These are phyloP conservation scores for Puccinia sorghi DNA, from an alignment of 1,284 basidiomycete species.

Conservation along the genomic window DNA sequence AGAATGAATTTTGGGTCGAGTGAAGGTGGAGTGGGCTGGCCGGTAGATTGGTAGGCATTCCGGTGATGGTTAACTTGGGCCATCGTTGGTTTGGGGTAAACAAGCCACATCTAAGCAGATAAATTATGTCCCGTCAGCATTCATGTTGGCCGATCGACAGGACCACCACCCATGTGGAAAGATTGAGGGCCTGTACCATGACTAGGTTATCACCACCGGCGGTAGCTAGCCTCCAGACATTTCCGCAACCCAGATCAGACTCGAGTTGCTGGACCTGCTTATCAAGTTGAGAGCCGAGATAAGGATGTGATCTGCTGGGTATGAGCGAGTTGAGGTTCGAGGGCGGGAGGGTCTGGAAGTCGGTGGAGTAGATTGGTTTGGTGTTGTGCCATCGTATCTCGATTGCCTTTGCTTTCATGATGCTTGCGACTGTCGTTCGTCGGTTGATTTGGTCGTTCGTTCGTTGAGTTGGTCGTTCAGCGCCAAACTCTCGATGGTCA, in stretches of 20 bases:
- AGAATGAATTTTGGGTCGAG: slow-evolving; percentile 23
- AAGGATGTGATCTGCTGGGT: slow-evolving; percentile 53
- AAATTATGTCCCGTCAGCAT: slow-evolving; percentile 10
- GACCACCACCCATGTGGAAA: background rate
- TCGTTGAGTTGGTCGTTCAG: background rate
- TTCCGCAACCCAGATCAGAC: slow-evolving; percentile 58
- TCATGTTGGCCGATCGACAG: background rate
- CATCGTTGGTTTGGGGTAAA: slow-evolving; percentile 81
- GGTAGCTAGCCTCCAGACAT: slow-evolving; percentile 82
- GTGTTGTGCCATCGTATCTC: slow-evolving; percentile 91
- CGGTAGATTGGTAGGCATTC: slow-evolving; percentile 17
- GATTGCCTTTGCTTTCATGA: slow-evolving; percentile 77
- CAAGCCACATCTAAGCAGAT: slow-evolving; percentile 77
- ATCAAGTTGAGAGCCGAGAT: slow-evolving; percentile 47
- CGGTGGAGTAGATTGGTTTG: slow-evolving; percentile 85
- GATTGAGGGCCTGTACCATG: slow-evolving; percentile 65
- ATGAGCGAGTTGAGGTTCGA: slow-evolving; percentile 61
- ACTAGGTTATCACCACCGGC: slow-evolving; percentile 97
- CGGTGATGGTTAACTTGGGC: slow-evolving; percentile 52
- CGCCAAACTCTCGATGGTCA: background rate
- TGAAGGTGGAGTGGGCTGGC: slow-evolving; percentile 10
- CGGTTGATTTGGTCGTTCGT: background rate
- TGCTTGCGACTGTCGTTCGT: background rate
- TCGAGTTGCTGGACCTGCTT: slow-evolving; percentile 50
- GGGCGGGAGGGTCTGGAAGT: slow-evolving; percentile 75